Base-by-base conservation (phyloP, 805 yeast genomes). In the Kodamaea sagamina region DNA sequence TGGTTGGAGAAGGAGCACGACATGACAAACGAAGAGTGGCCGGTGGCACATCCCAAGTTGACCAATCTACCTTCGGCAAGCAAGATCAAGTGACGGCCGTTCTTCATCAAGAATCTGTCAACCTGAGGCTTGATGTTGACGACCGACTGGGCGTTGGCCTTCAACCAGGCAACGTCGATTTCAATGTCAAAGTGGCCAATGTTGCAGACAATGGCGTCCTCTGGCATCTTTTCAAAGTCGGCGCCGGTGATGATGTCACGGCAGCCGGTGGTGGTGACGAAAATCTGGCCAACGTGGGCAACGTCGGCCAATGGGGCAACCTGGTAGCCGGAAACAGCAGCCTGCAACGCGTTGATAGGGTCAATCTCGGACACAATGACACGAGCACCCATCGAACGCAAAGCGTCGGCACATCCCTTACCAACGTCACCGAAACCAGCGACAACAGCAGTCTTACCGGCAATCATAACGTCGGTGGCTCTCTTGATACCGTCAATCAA, bases 401-500 rank as follows among this genome's bases (percentile, higher is more conserved):
- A 82, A 55, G 99, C 96, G 88, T 89, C 86, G 71, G 97, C 97
- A 82, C 99, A 92, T 73, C 99, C 99, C 79, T 92, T 92, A 79
- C 99, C 99, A 67, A 92, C 99, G 70, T 92, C 99, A 82, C 99
- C 99, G 79, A 84, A 92, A 76, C 99, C 99, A 51, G 97, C 97
- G 62, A 92, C 98, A 61, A 92, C 95, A 50, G 98, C 96, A 66
- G 88, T 93, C 80, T 92, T 92, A 78, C 99, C 99, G 58, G 97
- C 98, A 66, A 92, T 85, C 98, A 92, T 93, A 61, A 92, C 98
- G 67, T 92, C 99, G 65, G 99, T 92, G 71, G 98, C 99, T 79
- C 98, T 89, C 85, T 92, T 92, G 73, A 92, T 92, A 79, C 99
- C 99, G 75, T 92, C 99, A 57, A 92, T 79, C 62, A 92, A 83